Conservation (phyloP, 2,329 filamentous ascomycete species). For the Neopestalotiopsis clavispora region DNA sequence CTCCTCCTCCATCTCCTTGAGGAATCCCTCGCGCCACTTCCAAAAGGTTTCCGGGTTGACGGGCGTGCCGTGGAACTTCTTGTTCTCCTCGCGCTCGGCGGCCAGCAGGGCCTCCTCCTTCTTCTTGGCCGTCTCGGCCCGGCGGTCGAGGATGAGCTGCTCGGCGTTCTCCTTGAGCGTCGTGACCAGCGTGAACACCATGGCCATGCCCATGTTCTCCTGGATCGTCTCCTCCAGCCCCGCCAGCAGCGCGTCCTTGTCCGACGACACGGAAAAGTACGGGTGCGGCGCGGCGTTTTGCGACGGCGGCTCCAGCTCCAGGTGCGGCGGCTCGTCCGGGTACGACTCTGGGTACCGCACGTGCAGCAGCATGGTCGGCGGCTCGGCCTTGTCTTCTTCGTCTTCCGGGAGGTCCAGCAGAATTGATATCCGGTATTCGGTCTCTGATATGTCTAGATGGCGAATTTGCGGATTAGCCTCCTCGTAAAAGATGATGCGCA, state of each 20-base stretch:
- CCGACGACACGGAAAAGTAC: constrained; percentile 79
- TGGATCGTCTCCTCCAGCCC: constrained; percentile 77
- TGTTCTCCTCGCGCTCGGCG: constrained; percentile 89
- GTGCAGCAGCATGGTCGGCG: constrained; percentile 77
- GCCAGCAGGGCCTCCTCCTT: constrained; percentile 60
- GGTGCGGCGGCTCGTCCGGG: constrained; percentile 82
- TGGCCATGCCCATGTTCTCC: constrained; percentile 95
- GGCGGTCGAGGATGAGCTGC: constrained; percentile 76
- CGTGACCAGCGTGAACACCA: constrained; percentile 92
- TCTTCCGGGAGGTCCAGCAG: constrained; percentile 71
- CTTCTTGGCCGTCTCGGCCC: constrained; percentile 64
- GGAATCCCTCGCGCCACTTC: constrained; percentile 80
- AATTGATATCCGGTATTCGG: constrained; percentile 85
- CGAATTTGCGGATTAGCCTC: neutral
- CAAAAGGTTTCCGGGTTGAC: constrained; percentile 88
- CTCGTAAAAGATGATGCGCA: neutral
- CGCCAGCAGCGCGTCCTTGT: constrained; percentile 76
- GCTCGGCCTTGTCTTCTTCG: constrained; percentile 67
- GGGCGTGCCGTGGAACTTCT: constrained; percentile 89
- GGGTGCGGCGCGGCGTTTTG: constrained; percentile 72
- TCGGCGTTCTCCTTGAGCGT: constrained; percentile 92
- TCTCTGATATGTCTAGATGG: constrained; percentile 82
- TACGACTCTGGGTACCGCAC: constrained; percentile 91
- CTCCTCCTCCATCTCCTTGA: constrained; percentile 79
- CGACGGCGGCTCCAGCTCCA: constrained; percentile 77